These are phyloP conservation scores for Novymonas esmeraldas DNA, from an alignment of 208 protist species.

Conservation along the genomic window DNA sequence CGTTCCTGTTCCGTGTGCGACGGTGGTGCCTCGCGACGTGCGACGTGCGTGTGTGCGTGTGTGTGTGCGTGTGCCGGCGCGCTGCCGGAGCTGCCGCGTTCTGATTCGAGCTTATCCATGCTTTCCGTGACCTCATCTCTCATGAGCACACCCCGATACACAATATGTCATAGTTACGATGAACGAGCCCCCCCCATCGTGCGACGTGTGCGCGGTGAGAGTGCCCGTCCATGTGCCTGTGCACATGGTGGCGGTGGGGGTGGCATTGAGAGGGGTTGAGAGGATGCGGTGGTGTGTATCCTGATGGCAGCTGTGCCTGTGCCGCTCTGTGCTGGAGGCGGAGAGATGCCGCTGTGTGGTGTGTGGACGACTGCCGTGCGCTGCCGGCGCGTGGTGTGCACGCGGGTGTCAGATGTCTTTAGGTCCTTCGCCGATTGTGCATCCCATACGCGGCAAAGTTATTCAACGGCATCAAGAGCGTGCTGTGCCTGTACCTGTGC, in stretches of 20 bases:
- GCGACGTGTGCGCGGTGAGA: too few species aligned
- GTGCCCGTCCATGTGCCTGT: too few species aligned
- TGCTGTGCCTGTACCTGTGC: conserved; percentile 2
- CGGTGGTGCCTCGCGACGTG: not conserved
- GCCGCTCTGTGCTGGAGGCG: too few species aligned
- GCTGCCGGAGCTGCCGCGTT: not conserved
- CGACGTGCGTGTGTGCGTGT: not conserved
- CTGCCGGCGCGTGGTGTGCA: not conserved
- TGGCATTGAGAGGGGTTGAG: not conserved
- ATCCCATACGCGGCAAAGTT: conserved; percentile 20
- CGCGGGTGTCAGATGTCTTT: conserved; percentile 20
- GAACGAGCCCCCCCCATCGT: not conserved
- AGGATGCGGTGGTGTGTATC: not conserved
- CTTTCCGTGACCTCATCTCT: conserved; percentile 27
- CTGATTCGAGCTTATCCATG: conserved; percentile 34
- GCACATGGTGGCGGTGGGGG: not conserved
- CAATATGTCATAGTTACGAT: conserved; percentile 36
- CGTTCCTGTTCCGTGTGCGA: too few species aligned
- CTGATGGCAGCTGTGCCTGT: conserved; percentile 1
- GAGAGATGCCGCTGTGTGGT: not conserved
- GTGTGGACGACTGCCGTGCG: too few species aligned
- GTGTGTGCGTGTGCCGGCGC: not conserved
- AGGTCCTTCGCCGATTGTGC: conserved; percentile 31
- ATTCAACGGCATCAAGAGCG: conserved; percentile 33
- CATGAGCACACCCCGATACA: conserved; percentile 31